Evolutionary conservation across 177 flowering plant species (phyloP).

Genomic region (Vitis hybrid): DNA sequence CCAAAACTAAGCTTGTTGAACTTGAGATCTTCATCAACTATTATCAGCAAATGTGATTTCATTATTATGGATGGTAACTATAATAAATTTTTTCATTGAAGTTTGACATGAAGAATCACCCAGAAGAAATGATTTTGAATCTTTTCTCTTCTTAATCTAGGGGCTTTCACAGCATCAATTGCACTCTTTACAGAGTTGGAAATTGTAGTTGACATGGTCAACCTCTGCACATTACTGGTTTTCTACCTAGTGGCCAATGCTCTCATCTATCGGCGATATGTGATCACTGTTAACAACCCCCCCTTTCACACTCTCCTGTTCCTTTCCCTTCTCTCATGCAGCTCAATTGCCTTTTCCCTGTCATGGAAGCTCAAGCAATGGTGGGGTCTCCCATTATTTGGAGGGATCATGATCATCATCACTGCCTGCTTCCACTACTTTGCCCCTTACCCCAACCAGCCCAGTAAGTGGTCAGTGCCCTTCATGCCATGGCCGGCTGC

Average conservation of each 20-base stretch:
- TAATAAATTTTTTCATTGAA: too few species aligned
- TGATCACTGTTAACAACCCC: conserved; percentile 28
- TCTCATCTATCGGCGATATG: conserved; percentile 61
- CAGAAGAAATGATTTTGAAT: background rate
- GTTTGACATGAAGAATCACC: too few species aligned
- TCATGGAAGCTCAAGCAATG: conserved; percentile 58
- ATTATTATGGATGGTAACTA: too few species aligned
- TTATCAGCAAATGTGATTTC: background rate
- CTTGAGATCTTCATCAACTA: background rate
- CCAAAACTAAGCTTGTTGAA: background rate
- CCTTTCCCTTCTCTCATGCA: conserved; percentile 59
- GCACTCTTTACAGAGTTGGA: conserved; percentile 79
- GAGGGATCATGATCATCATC: conserved; percentile 33
- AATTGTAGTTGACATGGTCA: conserved; percentile 63
- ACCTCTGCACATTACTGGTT: conserved; percentile 74
- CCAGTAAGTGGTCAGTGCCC: conserved; percentile 60
- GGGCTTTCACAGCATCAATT: conserved; percentile 75
- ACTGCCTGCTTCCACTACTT: conserved; percentile 50
- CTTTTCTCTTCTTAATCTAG: conserved; percentile 27
- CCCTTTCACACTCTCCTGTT: conserved; percentile 50
- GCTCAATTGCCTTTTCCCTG: conserved; percentile 62
- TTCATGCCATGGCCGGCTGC: conserved; percentile 93
- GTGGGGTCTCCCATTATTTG: conserved; percentile 51
- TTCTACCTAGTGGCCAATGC: conserved; percentile 91
- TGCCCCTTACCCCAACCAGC: conserved; percentile 23